Percentiles rank a stretch among this genome's conserved stretches.
Evolutionary conservation across 768 basidiomycete genomes (phyloP).

Genomic region (Suillus discolor): DNA sequence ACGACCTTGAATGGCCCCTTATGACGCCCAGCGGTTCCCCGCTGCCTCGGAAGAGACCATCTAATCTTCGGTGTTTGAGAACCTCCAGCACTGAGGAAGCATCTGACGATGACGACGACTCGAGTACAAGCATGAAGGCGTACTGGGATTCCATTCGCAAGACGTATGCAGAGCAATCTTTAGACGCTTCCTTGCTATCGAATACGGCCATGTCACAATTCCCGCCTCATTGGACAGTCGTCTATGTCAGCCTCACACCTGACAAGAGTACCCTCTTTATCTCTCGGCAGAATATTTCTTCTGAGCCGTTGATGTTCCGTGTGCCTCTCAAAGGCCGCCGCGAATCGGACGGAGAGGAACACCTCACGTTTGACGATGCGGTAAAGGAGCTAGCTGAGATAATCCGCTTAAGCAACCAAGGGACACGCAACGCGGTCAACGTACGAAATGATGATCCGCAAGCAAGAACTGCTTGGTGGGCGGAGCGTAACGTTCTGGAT

Average conservation of each 20-base stretch:
- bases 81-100: slow-evolving; percentile 23
- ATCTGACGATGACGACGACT: slow-evolving; percentile 39
- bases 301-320: slow-evolving; percentile 77
- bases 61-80: slow-evolving; percentile 23
- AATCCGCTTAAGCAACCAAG: slow-evolving; percentile 75
- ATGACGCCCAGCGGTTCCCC: slow-evolving; percentile 48
- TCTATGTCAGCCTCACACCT: slow-evolving; percentile 81
- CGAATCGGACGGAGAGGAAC: slow-evolving; percentile 72
- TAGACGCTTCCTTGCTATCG: slow-evolving; percentile 43
- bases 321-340: slow-evolving; percentile 85
- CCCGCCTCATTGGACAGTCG: slow-evolving; percentile 79
- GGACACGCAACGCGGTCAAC: slow-evolving; percentile 69
- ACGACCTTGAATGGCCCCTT: slow-evolving; percentile 79
- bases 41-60: slow-evolving; percentile 21
- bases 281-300: slow-evolving; percentile 68
- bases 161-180: slow-evolving; percentile 52
- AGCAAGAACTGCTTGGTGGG: slow-evolving; percentile 86
- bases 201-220: slow-evolving; percentile 46
- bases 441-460: slow-evolving; percentile 68
- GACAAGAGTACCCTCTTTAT: slow-evolving; percentile 85
- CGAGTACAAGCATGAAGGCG: slow-evolving; percentile 38
- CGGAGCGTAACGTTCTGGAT: slow-evolving; percentile 74
- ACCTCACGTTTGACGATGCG: slow-evolving; percentile 77
- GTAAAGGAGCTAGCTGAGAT: slow-evolving; percentile 77
- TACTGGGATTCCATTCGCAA: slow-evolving; percentile 67